Conservation (phyloP, 371 early-diverging fungal genomes). For the Apophysomyces variabilis region DNA sequence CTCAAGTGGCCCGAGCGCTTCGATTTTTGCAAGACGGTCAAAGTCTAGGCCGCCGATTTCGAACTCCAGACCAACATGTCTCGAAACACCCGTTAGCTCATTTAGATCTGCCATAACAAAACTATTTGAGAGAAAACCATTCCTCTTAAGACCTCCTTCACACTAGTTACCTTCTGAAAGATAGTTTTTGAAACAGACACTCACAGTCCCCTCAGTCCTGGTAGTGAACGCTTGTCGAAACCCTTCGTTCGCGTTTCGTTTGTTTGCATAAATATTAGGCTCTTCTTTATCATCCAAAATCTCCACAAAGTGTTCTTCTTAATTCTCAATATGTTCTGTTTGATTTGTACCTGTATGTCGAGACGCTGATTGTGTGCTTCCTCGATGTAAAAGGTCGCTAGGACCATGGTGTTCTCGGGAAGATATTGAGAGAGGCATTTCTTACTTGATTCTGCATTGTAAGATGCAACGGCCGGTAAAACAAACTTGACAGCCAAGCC, state of each 20-base stretch:
- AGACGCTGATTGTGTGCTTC: conserved; percentile 73
- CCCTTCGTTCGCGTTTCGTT: conserved; percentile 60
- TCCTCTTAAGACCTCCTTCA: not conserved
- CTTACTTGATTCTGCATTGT: conserved; percentile 34
- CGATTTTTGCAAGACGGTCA: conserved; percentile 64
- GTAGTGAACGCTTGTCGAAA: conserved; percentile 71
- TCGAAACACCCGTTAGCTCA: conserved; percentile 57
- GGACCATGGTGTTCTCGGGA: conserved; percentile 71
- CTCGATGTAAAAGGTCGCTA: conserved; percentile 70
- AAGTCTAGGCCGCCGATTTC: conserved; percentile 87
- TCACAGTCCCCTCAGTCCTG: conserved; percentile 80
- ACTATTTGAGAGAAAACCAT: not conserved
- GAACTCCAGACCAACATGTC: conserved; percentile 74
- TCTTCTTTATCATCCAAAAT: conserved; percentile 57
- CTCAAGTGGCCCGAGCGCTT: conserved; percentile 90
- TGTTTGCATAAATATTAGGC: conserved; percentile 66
- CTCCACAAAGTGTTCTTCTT: not conserved
- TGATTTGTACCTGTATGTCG: conserved; percentile 61
- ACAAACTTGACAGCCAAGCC: conserved; percentile 80
- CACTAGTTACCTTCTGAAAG: conserved; percentile 66
- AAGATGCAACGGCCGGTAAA: conserved; percentile 56
- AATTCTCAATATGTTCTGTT: not conserved
- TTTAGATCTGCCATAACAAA: conserved; percentile 53
- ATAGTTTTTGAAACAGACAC: conserved; percentile 86
- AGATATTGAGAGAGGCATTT: conserved; percentile 82